Percentiles rank a stretch among this genome's conserved stretches.
These are phyloP conservation scores for Camptophora hylomeconis DNA, from an alignment of 2,329 filamentous ascomycete species.

Conservation along the genomic window DNA sequence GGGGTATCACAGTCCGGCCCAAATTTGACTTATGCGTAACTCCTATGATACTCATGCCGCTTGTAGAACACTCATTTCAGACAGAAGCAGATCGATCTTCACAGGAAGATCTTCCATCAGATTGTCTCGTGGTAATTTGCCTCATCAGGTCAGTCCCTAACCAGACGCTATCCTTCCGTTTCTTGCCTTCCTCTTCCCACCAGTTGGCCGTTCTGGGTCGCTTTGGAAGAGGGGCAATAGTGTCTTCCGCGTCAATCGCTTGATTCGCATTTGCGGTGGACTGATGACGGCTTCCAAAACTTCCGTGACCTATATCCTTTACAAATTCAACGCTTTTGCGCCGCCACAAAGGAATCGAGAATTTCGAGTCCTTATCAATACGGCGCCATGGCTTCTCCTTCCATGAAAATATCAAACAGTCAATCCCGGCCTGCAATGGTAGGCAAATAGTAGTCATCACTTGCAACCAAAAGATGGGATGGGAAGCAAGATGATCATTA, in stretches of 20 bases:
- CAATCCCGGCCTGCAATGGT: constrained; percentile 52
- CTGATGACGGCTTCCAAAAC: neutral
- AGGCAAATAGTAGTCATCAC: constrained; percentile 45
- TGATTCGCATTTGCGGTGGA: neutral
- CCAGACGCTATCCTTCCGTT: constrained; percentile 16
- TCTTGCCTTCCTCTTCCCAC: constrained; percentile 17
- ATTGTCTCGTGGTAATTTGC: too few relatives aligned
- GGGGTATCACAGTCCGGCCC: too few relatives aligned
- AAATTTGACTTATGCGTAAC: too few relatives aligned
- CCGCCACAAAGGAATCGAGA: constrained; percentile 4
- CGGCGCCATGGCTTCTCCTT: constrained; percentile 57
- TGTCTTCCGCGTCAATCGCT: neutral
- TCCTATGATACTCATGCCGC: too few relatives aligned
- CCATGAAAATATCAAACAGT: constrained; percentile 54
- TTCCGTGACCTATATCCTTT: neutral
- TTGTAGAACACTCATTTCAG: too few relatives aligned
- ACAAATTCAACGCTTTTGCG: constrained; percentile 5
- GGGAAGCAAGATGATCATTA: constrained; percentile 35
- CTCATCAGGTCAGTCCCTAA: constrained; percentile 12
- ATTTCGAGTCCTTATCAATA: constrained; percentile 7
- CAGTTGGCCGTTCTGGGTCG: constrained; percentile 7
- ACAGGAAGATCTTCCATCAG: too few relatives aligned
- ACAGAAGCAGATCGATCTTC: too few relatives aligned
- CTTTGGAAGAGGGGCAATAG: too few relatives aligned
- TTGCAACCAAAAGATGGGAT: constrained; percentile 45